Evolutionary conservation across 169 alveolate genomes (phyloP).

Genomic region (Eimeria acervulina): DNA sequence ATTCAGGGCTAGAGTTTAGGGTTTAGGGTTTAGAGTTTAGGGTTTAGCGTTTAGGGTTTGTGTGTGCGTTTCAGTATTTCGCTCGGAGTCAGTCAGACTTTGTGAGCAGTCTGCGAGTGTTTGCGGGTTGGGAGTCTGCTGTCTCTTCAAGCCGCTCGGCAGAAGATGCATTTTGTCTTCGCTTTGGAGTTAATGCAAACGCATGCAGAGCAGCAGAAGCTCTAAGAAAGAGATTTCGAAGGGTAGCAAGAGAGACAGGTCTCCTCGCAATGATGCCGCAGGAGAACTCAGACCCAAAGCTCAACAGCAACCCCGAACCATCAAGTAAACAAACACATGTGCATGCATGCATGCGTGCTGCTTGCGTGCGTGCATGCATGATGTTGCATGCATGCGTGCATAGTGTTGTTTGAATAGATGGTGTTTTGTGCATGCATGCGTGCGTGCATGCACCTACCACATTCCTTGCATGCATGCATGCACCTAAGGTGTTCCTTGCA

Average conservation of each 20-base stretch:
- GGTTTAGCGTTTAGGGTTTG: neutral
- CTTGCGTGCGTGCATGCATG: too few species aligned
- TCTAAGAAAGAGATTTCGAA: conserved; percentile 38
- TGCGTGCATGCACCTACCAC: too few species aligned
- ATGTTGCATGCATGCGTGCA: neutral
- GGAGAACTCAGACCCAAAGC: neutral
- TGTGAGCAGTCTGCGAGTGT: conserved; percentile 69
- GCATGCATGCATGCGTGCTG: neutral
- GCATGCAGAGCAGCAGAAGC: conserved; percentile 71
- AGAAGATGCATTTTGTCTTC: conserved; percentile 50
- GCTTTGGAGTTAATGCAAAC: conserved; percentile 59
- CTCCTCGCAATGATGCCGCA: conserved; percentile 21
- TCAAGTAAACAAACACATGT: neutral
- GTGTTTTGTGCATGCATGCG: neutral
- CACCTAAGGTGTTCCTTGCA: too few species aligned
- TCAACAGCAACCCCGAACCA: neutral
- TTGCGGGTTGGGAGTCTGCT: conserved; percentile 57
- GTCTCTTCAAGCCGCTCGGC: conserved; percentile 16
- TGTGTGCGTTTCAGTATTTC: conserved; percentile 8
- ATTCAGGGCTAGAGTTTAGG: too few species aligned
- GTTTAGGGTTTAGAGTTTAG: neutral
- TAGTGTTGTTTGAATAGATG: too few species aligned
- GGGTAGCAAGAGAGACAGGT: conserved; percentile 66
- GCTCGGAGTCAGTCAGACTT: conserved; percentile 82
- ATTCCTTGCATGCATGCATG: too few species aligned